A percentile compares a stretch with the other conserved stretches of the same genome.
These are phyloP conservation scores for Rhodotorula paludigena DNA, from an alignment of 768 basidiomycete species.

Conservation along the genomic window DNA sequence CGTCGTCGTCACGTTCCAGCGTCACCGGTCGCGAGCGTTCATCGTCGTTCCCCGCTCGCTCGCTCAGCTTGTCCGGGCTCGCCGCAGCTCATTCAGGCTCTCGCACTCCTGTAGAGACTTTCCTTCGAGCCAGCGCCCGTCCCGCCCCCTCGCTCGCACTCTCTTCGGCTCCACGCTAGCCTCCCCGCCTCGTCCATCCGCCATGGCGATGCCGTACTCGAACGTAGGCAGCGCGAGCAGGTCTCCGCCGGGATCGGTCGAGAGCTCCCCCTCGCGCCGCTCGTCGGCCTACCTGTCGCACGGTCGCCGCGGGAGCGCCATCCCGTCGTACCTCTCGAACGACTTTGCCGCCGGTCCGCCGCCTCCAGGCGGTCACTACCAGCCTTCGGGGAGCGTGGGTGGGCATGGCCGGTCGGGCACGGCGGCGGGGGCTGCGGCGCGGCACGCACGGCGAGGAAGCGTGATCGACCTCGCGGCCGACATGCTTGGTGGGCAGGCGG, in stretches of 20 bases:
- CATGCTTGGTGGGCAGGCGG: slow-evolving; percentile 29
- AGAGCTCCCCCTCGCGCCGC: background rate
- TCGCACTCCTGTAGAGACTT: no score
- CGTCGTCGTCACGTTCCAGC: no score
- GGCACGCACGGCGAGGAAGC: slow-evolving; percentile 14
- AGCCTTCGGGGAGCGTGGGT: background rate
- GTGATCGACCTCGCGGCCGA: slow-evolving; percentile 37
- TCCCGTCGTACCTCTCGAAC: background rate
- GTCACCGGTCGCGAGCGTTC: no score
- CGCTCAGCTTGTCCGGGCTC: no score
- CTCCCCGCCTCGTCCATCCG: no score
- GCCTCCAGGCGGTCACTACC: background rate
- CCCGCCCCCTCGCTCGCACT: background rate
- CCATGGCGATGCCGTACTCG: background rate
- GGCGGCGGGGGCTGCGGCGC: background rate
- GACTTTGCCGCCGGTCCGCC: background rate
- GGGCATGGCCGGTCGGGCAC: background rate
- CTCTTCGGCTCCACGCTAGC: background rate
- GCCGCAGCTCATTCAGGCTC: no score
- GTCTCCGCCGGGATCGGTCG: background rate
- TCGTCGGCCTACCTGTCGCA: slow-evolving; percentile 14
- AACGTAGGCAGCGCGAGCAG: background rate
- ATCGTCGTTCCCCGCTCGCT: no score
- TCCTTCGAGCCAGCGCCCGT: no score
- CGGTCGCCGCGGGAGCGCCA: background rate